Evolutionary conservation across 805 yeast species (phyloP), one percentile per base, ranked within the genome.

Genomic region (Limtongia smithiae): DNA sequence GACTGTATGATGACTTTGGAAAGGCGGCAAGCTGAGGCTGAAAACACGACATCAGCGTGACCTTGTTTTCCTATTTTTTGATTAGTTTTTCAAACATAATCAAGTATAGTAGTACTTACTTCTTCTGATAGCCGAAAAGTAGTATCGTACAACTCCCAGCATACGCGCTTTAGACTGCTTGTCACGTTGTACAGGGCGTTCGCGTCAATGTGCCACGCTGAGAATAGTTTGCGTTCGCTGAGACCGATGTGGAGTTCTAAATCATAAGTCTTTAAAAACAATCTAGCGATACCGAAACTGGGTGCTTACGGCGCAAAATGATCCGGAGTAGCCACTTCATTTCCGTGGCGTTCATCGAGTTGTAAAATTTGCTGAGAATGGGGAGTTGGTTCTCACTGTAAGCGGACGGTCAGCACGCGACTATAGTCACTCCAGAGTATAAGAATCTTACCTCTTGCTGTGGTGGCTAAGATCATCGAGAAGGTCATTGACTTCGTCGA

Each of bases 201-300:
- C 0, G 94, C 91, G 64, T 87, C 90, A 0, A 89, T 88, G 65
- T 88, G 94, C 86, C 90, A 89, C 25, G 68, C 58, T 4, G 66
- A 59, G 41, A 88, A 68, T 48, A 88, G 73, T 11, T 73, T 67
- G 25, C 74, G 72, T 57, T 85, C 91, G 50, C 81, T 73, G 7
- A 80, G 75, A 3, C 81, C 76, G n/a, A 85, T 49, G 14, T 64
- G 55, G 51, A 68, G 51, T 24, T 65, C 65, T 57, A 37, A 8
- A 11, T n/a, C n/a, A n/a, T 15, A 18, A n/a, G 18, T 18, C 24
- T 6, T 18, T 27, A 15, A 24, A n/a, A 9, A 7, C 14, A 12
- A 12, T 20, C 17, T 18, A n/a, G 20, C 20, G 27, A 20, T 4
- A 2, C 14, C 5, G 7, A 66, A n/a, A 2, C 32, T 8, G n/a